A percentile compares a stretch with the other conserved stretches of the same genome.
Conservation (phyloP, 2,329 filamentous ascomycete genomes). For the Delphinella strobiligena region DNA sequence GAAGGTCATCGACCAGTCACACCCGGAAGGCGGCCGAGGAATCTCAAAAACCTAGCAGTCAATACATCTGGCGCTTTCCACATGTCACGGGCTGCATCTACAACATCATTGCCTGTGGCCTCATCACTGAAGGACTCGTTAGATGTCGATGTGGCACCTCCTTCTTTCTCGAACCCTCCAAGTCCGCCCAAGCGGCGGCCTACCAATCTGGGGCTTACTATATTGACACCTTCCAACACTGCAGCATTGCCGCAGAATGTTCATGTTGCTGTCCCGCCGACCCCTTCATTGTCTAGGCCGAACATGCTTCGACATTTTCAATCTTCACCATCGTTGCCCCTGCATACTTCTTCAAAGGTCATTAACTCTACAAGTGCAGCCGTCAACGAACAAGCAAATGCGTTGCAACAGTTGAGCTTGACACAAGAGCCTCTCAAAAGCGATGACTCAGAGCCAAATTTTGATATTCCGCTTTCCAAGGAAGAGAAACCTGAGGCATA, state of each 20-base stretch:
- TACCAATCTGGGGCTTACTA: constrained; percentile 63
- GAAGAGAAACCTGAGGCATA: constrained; percentile 69
- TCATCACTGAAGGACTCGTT: constrained; percentile 30
- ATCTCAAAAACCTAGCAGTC: constrained; percentile 74
- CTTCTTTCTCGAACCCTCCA: constrained; percentile 68
- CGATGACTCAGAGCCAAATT: constrained; percentile 30
- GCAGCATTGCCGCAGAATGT: constrained; percentile 44
- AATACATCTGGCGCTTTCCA: constrained; percentile 45
- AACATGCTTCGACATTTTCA: constrained; percentile 46
- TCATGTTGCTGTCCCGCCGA: constrained; percentile 48
- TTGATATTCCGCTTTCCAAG: constrained; percentile 44
- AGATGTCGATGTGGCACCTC: constrained; percentile 55
- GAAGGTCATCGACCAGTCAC: constrained; percentile 36
- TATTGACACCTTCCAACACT: constrained; percentile 50
- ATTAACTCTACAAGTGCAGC: not conserved
- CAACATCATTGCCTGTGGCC: constrained; percentile 41
- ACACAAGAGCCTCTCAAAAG: constrained; percentile 3
- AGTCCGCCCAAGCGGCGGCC: constrained; percentile 60
- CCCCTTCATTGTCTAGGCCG: constrained; percentile 40
- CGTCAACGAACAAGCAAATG: not conserved
- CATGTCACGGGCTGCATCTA: constrained; percentile 35
- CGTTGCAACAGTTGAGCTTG: constrained; percentile 2
- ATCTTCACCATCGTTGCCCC: constrained; percentile 47
- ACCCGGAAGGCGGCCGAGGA: constrained; percentile 58
- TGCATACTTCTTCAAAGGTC: constrained; percentile 16